A percentile compares a stretch with the other conserved stretches of the same genome.
phyloP scores from a whole-genome alignment of 2,329 filamentous ascomycete genomes.

The Diplodia seriata region DNA sequence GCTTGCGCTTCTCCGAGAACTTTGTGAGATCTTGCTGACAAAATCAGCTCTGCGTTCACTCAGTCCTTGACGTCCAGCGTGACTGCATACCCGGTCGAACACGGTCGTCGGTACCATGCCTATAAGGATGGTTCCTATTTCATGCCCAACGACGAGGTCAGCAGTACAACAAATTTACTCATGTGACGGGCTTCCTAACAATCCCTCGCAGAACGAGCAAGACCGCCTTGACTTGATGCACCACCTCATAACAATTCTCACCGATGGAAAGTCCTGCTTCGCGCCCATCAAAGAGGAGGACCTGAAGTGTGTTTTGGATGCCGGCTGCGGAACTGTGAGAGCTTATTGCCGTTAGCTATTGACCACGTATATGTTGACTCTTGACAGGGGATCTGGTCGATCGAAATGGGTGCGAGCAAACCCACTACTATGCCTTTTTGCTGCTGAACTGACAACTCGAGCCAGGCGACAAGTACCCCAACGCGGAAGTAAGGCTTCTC shows the following conservation, averaged over 20 bases:
- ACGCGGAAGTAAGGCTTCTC: not conserved
- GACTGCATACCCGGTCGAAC: slow-evolving; percentile 37
- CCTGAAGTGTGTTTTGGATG: slow-evolving; percentile 36
- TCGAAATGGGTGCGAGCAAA: slow-evolving; percentile 36
- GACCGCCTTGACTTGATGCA: slow-evolving; percentile 44
- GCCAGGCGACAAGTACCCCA: slow-evolving; percentile 18
- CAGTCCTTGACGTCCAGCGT: slow-evolving; percentile 33
- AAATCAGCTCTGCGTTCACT: not conserved
- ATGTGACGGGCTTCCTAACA: no score
- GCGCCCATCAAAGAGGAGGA: slow-evolving; percentile 34
- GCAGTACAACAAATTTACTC: not conserved
- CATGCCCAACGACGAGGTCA: slow-evolving; percentile 38
- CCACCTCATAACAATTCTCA: slow-evolving; percentile 35
- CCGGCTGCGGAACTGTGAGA: slow-evolving; percentile 39
- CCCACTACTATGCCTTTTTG: not conserved
- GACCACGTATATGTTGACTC: not conserved
- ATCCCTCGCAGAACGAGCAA: slow-evolving; percentile 37
- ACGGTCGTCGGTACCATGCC: slow-evolving; percentile 42
- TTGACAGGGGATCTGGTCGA: slow-evolving; percentile 40
- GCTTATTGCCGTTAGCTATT: no score
- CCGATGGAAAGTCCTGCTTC: slow-evolving; percentile 41
- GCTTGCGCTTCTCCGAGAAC: not conserved
- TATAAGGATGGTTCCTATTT: slow-evolving; percentile 41
- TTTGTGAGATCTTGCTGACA: not conserved
- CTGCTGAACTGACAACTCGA: not conserved